These are phyloP conservation scores for Suhomyces bolitotheri DNA, from an alignment of 1,139 yeast genomes.

Conservation along the genomic window DNA sequence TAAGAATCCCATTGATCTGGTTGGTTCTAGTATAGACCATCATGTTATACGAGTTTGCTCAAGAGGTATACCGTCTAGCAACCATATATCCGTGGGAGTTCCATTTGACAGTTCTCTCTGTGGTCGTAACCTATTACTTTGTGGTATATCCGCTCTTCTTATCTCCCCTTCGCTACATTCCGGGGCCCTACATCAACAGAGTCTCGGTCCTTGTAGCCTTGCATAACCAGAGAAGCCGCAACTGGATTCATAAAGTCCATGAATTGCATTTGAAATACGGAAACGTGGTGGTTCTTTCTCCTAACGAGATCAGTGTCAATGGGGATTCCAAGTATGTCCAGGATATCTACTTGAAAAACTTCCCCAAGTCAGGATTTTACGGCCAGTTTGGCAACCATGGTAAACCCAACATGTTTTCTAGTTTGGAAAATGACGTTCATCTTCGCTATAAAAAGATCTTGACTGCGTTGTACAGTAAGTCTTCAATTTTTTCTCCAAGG, in stretches of 20 bases:
- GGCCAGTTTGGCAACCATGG: conserved; percentile 64
- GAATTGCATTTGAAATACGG: conserved; percentile 58
- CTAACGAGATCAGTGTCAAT: conserved; percentile 60
- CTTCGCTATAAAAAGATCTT: conserved; percentile 49
- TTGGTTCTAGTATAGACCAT: neutral
- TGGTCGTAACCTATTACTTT: conserved; percentile 26
- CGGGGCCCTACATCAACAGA: conserved; percentile 62
- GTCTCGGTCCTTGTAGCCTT: conserved; percentile 49
- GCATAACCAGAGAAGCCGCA: conserved; percentile 52
- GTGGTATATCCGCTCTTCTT: conserved; percentile 46
- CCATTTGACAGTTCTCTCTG: neutral
- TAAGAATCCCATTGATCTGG: neutral
- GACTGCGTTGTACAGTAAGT: conserved; percentile 51
- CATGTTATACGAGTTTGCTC: conserved; percentile 6
- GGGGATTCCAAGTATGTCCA: conserved; percentile 51
- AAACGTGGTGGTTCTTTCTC: conserved; percentile 58
- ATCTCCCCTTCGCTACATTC: conserved; percentile 54
- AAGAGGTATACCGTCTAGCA: neutral
- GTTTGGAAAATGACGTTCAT: conserved; percentile 51
- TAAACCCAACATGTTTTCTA: conserved; percentile 58
- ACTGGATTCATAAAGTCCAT: conserved; percentile 54
- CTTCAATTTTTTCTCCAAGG: conserved; percentile 35
- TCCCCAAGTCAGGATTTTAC: conserved; percentile 62
- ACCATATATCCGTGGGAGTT: conserved; percentile 1
- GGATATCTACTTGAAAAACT: conserved; percentile 58